Base-by-base conservation (phyloP, 768 basidiomycete genomes). In the Suillus ampliporus region DNA sequence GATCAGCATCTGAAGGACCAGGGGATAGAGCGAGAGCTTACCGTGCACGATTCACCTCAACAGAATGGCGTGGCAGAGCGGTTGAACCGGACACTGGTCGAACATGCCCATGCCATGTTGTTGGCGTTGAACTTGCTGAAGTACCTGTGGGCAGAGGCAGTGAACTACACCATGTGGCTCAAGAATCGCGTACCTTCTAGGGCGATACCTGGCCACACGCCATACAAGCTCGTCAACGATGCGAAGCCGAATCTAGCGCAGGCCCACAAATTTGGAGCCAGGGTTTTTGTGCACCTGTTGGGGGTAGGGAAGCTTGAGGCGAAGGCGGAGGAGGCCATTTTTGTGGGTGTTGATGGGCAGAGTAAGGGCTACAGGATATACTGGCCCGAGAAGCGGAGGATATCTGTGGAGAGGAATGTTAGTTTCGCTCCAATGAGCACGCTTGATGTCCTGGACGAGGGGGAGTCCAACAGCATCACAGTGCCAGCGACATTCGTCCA, bases 291-390 rank as follows among this genome's bases (percentile, higher is more conserved):
- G 1, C 69, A 71, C n/a, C n/a, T 14, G 61, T 64, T 6, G 62
- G 60, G 8, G 63, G 51, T 52, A 6, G 17, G 53, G 7, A 78
- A 79, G 61, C 61, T 79, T 2, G 74, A 71, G 4, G 61, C 67
- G 5, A 44, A 67, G 31, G 69, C 67, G 2, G 61, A 68, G 13
- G 68, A 72, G 26, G 76, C 72, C 0, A 60, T 64, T 4, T 81
- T 74, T 68, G 64, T 80, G 14, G 77, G 79, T 0, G 75, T 76
- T 64, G 74, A 78, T 63, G 61, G 68, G 5, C 63, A 74, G 31
- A 76, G 73, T 63, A 75, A 73, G 34, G 77, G 73, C 2, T 70
- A 71, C 37, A 66, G 71, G 0, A 68, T 79, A 15, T 80, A 79
- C 62, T 78, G 75, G 73, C 66, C 71, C 4, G 58, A 66, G 13